Conservation (phyloP, 176 grass and related monocot genomes). For the bread wheat (Triticum aestivum) region IWGSC_CS_RefSeq_v2.1 NC_057806.1:700076189-700076688, state of each 20-base stretch:
- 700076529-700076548: not conserved
- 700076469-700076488: not conserved
- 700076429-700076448: conserved; percentile 28
- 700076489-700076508: not conserved
- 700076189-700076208: not conserved
- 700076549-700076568: not conserved
- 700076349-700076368: conserved; percentile 27
- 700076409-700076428: conserved; percentile 17
- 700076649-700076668: not conserved
- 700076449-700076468: conserved; percentile 43
- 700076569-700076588: not conserved
- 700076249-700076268: not conserved
- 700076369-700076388: conserved; percentile 6
- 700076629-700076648: not conserved
- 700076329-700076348: conserved; percentile 43
- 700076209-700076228: not conserved
- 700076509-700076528: not conserved
- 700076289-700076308: not conserved
- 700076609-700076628: not conserved
- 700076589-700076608: not conserved
- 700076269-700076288: too few relatives aligned
- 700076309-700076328: conserved; percentile 57
- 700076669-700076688: not conserved
- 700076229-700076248: not conserved
- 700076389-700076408: conserved; percentile 4